Evolutionary conservation across 257 asterid species (phyloP), one percentile per base, ranked within the genome.

Genomic region (Echium plantagineum): DNA sequence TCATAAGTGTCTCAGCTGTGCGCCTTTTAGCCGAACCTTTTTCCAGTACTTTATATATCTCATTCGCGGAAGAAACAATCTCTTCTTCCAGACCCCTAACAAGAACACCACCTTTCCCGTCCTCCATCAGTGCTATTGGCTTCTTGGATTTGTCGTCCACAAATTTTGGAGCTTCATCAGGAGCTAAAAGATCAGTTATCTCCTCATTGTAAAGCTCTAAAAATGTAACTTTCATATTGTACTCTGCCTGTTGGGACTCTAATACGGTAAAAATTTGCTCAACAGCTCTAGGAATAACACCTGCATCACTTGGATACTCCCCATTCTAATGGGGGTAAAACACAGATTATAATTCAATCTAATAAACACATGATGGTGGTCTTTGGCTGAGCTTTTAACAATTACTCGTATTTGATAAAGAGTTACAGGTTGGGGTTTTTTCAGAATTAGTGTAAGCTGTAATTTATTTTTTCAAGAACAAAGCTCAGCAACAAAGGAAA

Each of bases 81-180:
- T 93, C 98, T 75, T 93, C 98, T 76, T 93, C 98, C 84, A 89
- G 71, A 71, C 97, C 98, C 72, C 98, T 76, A 57, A 93, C 97
- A 61, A 89, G 69, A 60, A 93, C 95, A 70, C 97, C 98, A 55
- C 97, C 98, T 71, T 93, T 93, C 17, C 98, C 98, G 26, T 93
- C 99, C 74, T 93, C 99, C 99, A 93, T 93, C 46, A 93, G 91
- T 9, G 98, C 98, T 56, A 86, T 76, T 49, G 97, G 96, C 71
- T 89, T 93, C 86, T 93, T 89, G 0, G 94, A 74, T 79, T 93
- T 93, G 72, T 93, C 99, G 56, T 86, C 97, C 4, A 66, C 60
- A 68, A 86, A 86, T 68, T 81, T 93, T 7, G 78, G 46, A 71
- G 65, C 67, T 72, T 93, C 99, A 66, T 93, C 99, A 2, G 87